These are phyloP conservation scores for Auxenochlorella protothecoides DNA, from an alignment of 139 green algal genomes.

Conservation along the genomic window DNA sequence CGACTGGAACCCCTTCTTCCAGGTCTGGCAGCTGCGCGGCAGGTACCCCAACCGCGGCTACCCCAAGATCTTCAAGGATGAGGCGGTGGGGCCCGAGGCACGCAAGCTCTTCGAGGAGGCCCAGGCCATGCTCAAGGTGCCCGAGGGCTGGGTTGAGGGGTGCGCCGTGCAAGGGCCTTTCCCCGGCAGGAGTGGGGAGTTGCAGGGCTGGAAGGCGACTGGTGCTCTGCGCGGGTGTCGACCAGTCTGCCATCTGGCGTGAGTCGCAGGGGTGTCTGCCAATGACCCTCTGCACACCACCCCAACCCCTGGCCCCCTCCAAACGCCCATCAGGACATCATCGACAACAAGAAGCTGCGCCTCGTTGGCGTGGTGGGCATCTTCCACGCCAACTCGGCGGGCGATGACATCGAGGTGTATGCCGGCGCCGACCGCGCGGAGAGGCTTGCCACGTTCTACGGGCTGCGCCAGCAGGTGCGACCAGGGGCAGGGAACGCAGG, in stretches of 20 bases:
- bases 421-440: constrained; percentile 47
- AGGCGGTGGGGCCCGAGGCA: constrained; percentile 87
- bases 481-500: background rate
- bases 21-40: constrained; percentile 96
- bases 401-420: constrained; percentile 92
- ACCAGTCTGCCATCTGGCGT: too few relatives aligned
- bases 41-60: constrained; percentile 98
- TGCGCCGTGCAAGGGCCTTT: background rate
- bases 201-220: too few relatives aligned
- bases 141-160: background rate
- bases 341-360: constrained; percentile 68
- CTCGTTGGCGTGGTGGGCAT: constrained; percentile 81
- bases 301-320: too few relatives aligned
- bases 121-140: constrained; percentile 59
- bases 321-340: constrained; percentile 50
- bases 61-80: constrained; percentile 99
- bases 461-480: constrained; percentile 53
- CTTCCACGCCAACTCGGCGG: constrained; percentile 81
- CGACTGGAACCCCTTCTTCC: constrained; percentile 99
- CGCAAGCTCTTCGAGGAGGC: constrained; percentile 96
- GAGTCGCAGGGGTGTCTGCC: background rate
- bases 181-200: background rate
- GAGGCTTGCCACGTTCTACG: constrained; percentile 44
- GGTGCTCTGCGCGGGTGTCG: too few relatives aligned
- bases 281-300: constrained; percentile 2